These are phyloP conservation scores for Pseudogymnoascus sp. DNA, from an alignment of 2,329 filamentous ascomycete genomes.

Conservation along the genomic window DNA sequence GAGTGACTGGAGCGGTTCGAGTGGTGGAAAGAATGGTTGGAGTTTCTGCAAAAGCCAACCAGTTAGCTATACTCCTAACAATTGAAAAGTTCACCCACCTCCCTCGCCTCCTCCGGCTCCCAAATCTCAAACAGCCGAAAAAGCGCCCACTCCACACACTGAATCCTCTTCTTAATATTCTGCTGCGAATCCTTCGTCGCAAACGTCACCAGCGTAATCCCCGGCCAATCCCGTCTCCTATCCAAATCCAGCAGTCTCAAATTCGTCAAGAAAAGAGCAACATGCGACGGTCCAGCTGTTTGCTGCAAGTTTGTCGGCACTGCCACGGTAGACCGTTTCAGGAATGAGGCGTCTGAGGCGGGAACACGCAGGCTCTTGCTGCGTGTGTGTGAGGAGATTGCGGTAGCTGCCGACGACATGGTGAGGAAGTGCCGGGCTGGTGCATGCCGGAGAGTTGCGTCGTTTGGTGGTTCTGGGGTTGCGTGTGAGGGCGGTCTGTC, in stretches of 20 bases:
- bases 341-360: constrained; percentile 15
- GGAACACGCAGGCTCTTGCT: constrained; percentile 24
- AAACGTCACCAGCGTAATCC: constrained; percentile 64
- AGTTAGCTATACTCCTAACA: too few relatives aligned
- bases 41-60: too few relatives aligned
- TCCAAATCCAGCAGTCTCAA: constrained; percentile 78
- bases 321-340: constrained; percentile 14
- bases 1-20: constrained; percentile 82
- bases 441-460: background rate
- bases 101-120: constrained; percentile 68
- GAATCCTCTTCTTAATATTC: constrained; percentile 75
- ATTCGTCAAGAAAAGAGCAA: constrained; percentile 72
- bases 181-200: constrained; percentile 56
- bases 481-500: background rate
- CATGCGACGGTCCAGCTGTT: constrained; percentile 39
- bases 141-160: constrained; percentile 83
- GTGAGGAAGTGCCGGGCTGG: background rate
- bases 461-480: constrained; percentile 4
- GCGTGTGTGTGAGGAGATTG: constrained; percentile 18
- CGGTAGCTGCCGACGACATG: constrained; percentile 24
- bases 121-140: constrained; percentile 80
- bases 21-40: constrained; percentile 80
- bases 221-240: constrained; percentile 69
- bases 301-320: constrained; percentile 12
- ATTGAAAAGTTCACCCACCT: constrained; percentile 42